Evolutionary conservation across 306 rosid genomes (phyloP), one percentile per base, ranked within the genome.

Genomic region (Comarum palustre): DNA sequence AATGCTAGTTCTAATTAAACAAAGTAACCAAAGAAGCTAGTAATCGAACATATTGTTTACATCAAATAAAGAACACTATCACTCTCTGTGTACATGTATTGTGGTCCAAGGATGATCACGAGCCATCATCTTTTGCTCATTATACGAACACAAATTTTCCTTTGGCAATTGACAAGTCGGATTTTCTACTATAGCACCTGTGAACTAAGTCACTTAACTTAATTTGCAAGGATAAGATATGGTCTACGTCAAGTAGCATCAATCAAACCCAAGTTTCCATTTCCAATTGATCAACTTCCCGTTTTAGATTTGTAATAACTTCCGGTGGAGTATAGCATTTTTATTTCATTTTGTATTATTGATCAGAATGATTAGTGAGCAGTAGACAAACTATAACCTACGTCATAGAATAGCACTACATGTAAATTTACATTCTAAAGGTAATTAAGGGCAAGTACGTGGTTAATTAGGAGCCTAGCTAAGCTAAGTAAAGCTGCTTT

Each of bases 401-500:
- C 32, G 32, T 55, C 32, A 24, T 22, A 3, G 32, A 12, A 10
- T 55, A 10, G 5, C 50, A 78, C 60, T 68, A 68, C 63, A 69
- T 72, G 57, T 36, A 8, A 10, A 10, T 9, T 31, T 75, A 64
- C 12, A 59, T 77, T 66, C 79, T 72, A 38, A 50, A 82, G 85
- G 13, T 36, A 36, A 4, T 6, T 47, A 47, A 47, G 79, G 32
- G 16, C 17, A 76, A 48, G 72, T 82, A 65, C 77, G 81, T 81
- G 79, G 80, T 82, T 81, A 61, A 14, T 13, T 54, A 65, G 77
- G 29, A 74, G 74, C 72, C 80, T 84, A 83, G 73, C 78, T 84
- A 84, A 10, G 17, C 19, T 57, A 5, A 25, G 63, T 13, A 25
- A 57, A 86, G 87, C 81, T 84, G 79, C 96, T 84, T 70, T 79